These are phyloP conservation scores for Cordyceps cicadae DNA, from an alignment of 2,329 filamentous ascomycete species.

Conservation along the genomic window DNA sequence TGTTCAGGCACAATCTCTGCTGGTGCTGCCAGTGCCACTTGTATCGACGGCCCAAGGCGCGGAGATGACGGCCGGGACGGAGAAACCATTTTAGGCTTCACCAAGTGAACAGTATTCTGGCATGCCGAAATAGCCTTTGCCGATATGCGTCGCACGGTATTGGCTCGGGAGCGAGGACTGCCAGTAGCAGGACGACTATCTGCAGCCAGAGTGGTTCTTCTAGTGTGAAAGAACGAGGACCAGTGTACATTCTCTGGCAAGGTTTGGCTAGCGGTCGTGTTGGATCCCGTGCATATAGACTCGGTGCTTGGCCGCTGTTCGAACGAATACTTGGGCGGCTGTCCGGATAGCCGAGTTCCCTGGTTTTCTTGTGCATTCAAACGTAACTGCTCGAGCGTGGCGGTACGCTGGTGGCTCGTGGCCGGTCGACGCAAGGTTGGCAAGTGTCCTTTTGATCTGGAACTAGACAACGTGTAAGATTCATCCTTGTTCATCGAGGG, in stretches of 20 bases:
- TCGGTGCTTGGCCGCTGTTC: conserved; percentile 25
- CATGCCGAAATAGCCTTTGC: conserved; percentile 3
- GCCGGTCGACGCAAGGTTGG: conserved; percentile 63
- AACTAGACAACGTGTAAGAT: conserved; percentile 34
- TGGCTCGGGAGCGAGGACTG: background rate
- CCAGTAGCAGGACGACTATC: background rate
- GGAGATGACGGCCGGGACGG: background rate
- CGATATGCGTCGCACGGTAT: conserved; percentile 22
- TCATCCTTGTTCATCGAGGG: conserved; percentile 45
- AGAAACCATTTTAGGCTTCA: conserved; percentile 31
- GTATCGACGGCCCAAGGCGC: background rate
- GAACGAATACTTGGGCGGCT: conserved; percentile 25
- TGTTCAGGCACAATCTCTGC: conserved; percentile 14
- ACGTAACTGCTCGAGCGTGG: conserved; percentile 52
- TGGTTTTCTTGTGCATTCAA: conserved; percentile 18
- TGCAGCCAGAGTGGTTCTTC: conserved; percentile 9
- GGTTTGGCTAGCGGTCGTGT: background rate
- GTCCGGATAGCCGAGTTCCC: conserved; percentile 13
- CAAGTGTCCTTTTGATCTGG: conserved; percentile 46
- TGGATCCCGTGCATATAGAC: background rate
- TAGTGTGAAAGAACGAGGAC: conserved; percentile 51
- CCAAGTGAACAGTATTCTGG: conserved; percentile 24
- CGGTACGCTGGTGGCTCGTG: conserved; percentile 70
- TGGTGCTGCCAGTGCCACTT: conserved; percentile 16
- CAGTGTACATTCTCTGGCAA: conserved; percentile 26